Base-by-base conservation (phyloP, 2,329 filamentous ascomycete species). In the Fragosphaeria purpurea region DNA sequence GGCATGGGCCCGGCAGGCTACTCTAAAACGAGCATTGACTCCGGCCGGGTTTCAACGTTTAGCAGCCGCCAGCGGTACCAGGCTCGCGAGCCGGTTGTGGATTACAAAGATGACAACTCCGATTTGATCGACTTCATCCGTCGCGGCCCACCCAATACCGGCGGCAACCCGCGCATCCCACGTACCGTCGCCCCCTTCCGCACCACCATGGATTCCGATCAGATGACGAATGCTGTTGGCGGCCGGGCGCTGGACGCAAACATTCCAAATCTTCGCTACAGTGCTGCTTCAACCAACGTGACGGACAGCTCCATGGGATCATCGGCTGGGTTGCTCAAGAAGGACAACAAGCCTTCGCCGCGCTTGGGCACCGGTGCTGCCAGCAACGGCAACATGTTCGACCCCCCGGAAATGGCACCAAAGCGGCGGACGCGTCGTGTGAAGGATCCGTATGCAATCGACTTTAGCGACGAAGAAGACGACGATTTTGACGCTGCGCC, bases 61-160 rank as follows among this genome's bases (percentile, higher is more conserved):
- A 61, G 55, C 56, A 58, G 56, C 50, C 71, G 76, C 51, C 71
- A 70, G 44, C 79, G 78, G 53, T 74, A 85, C 45, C 77, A 85
- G 65, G 82, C 91, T 52, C 85, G 88, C 46, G 83, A 88, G 54
- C 80, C 87, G 39, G 73, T 76, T 41, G 75, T 81, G 12, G 75
- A 82, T 46, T 71, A 70, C 51, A 75, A 73, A 47, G 80, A 80
- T 47, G 83, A 83, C 56, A 94, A 83, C 51, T 86, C 87, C 10
- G 93, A 96, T 54, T 71, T 98, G 52, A 95, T 96, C 57, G 90
- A 97, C 63, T 97, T 98, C 65, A 94, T 98, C 57, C 83, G 90
- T 44, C 83, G 88, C 62, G 91, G 90, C 1, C 89, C 89, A 4
- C 84, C 86, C 0, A 76, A 70, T 54, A 63, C 70, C 43, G 69